These are phyloP conservation scores for Boletus sp. DNA, from an alignment of 1,284 basidiomycete genomes.

Conservation along the genomic window DNA sequence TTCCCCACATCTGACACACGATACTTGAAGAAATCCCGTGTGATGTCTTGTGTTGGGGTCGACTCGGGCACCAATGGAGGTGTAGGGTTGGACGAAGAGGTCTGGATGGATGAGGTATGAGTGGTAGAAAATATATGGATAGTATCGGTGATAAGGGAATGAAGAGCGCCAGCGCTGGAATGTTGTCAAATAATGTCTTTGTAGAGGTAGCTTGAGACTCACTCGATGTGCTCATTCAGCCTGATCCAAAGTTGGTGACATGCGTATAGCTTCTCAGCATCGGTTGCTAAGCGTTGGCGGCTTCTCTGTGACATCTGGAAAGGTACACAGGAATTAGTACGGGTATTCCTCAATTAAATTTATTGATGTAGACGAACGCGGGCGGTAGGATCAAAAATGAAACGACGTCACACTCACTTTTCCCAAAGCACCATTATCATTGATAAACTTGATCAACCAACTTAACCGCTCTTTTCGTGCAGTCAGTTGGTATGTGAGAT, in stretches of 20 bases:
- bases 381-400: not conserved
- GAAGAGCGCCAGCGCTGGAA: slow-evolving; percentile 49
- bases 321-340: slow-evolving; percentile 13
- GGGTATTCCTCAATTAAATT: not conserved
- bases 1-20: slow-evolving; percentile 64
- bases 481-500: slow-evolving; percentile 80
- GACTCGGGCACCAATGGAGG: slow-evolving; percentile 21
- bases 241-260: slow-evolving; percentile 84
- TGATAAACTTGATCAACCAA: slow-evolving; percentile 87
- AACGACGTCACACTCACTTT: slow-evolving; percentile 52
- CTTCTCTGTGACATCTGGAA: slow-evolving; percentile 78
- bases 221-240: slow-evolving; percentile 77
- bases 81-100: slow-evolving; percentile 17
- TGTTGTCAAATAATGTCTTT: slow-evolving; percentile 6
- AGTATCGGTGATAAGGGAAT: slow-evolving; percentile 65
- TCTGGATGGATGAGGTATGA: slow-evolving; percentile 55
- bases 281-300: slow-evolving; percentile 76
- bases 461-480: slow-evolving; percentile 77
- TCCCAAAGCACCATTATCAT: slow-evolving; percentile 76
- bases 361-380: not conserved
- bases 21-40: slow-evolving; percentile 85
- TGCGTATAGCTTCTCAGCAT: slow-evolving; percentile 89
- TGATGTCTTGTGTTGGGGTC: slow-evolving; percentile 63
- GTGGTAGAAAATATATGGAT: slow-evolving; percentile 72
- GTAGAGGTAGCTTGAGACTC: slow-evolving; percentile 31